These are phyloP conservation scores for Quercus engelmannii DNA, from an alignment of 306 rosid genomes.

Conservation along the genomic window DNA sequence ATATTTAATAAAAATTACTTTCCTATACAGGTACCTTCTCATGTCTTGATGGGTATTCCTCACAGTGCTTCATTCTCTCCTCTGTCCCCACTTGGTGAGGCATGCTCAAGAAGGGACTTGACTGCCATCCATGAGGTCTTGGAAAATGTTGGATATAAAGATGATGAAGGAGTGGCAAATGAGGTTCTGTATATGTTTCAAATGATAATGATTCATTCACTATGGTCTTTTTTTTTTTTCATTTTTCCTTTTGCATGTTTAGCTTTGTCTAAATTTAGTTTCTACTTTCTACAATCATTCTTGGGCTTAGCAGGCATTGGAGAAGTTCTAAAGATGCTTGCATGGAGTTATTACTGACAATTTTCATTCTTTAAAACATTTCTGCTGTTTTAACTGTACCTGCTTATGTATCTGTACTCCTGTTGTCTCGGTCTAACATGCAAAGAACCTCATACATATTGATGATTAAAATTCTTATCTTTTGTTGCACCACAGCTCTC, in stretches of 20 bases:
- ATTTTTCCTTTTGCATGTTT: background rate
- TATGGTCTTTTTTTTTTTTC: background rate
- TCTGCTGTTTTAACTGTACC: background rate
- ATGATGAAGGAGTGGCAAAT: conserved; percentile 73
- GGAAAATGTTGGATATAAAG: conserved; percentile 64
- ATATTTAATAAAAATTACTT: background rate
- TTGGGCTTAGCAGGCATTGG: background rate
- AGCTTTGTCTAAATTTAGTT: background rate
- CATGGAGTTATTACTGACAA: background rate
- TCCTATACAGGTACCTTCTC: conserved; percentile 57
- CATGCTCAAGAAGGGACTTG: conserved; percentile 77
- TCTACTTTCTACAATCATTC: background rate
- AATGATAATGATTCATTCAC: background rate
- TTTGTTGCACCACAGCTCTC: conserved; percentile 49
- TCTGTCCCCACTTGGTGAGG: conserved; percentile 72
- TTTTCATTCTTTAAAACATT: background rate
- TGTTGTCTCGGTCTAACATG: background rate
- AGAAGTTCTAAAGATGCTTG: background rate
- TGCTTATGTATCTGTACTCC: background rate
- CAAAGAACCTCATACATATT: background rate
- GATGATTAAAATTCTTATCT: conserved; percentile 10
- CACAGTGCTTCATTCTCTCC: conserved; percentile 50
- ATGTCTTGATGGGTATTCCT: conserved; percentile 69
- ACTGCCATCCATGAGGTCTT: conserved; percentile 78
- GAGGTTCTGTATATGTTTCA: conserved; percentile 47